Evolutionary conservation across 495 filamentous ascomycete species (phyloP).

Genomic region (Penicillium longicatenatum): DNA sequence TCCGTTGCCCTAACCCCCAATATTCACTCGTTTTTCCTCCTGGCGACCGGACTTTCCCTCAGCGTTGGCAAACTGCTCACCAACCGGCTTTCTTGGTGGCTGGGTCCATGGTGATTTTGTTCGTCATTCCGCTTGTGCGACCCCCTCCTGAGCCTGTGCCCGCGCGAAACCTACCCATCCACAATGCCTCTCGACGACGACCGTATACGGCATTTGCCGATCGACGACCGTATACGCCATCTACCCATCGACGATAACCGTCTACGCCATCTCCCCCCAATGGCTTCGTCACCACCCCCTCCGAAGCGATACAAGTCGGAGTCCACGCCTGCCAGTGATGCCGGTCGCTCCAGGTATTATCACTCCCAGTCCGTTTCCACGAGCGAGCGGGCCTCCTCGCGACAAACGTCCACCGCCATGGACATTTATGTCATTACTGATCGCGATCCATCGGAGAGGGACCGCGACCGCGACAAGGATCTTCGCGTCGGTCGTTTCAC

Average conservation of each 20-base stretch:
- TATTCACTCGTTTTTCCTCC: no score
- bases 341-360: slow-evolving; percentile 28
- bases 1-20: no score
- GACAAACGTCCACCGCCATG: slow-evolving; percentile 48
- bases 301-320: slow-evolving; percentile 33
- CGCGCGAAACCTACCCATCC: background rate
- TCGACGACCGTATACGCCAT: slow-evolving; percentile 7
- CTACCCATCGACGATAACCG: slow-evolving; percentile 12
- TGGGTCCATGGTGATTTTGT: background rate
- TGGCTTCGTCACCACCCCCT: slow-evolving; percentile 25
- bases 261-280: slow-evolving; percentile 22
- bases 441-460: slow-evolving; percentile 31
- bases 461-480: slow-evolving; percentile 14
- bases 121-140: slow-evolving; percentile 6
- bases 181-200: slow-evolving; percentile 17
- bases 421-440: slow-evolving; percentile 45
- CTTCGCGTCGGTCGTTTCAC: slow-evolving; percentile 26
- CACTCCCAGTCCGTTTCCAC: slow-evolving; percentile 31
- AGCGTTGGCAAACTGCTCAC: background rate
- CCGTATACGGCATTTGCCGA: background rate
- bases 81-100: background rate
- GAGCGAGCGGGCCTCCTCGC: slow-evolving; percentile 34
- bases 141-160: background rate
- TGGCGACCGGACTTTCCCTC: no score
- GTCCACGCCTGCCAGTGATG: slow-evolving; percentile 24